A percentile compares a stretch with the other conserved stretches of the same genome.
Conservation (phyloP, 768 basidiomycete species). For the Phylloporus scabripes region DNA sequence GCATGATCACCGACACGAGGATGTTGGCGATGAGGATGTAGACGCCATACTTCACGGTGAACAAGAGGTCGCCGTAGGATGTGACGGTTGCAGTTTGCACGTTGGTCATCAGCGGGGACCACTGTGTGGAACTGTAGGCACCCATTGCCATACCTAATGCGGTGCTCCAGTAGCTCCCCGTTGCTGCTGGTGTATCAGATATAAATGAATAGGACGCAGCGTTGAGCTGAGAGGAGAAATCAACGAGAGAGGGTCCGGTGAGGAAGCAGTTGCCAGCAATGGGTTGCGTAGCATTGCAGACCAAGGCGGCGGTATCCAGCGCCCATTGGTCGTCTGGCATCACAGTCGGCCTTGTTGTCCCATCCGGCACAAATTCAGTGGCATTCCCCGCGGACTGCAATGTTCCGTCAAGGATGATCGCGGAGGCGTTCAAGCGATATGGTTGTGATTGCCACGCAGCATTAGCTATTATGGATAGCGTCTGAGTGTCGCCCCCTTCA, state of each 20-base stretch:
- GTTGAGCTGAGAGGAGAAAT: neutral
- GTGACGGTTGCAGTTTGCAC: slow-evolving; percentile 25
- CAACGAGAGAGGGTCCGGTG: neutral
- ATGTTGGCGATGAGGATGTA: slow-evolving; percentile 3
- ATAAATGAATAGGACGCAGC: neutral
- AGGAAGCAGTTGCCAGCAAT: neutral
- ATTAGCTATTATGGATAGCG: slow-evolving; percentile 5
- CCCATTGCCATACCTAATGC: too few species aligned
- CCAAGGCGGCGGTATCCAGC: slow-evolving; percentile 13
- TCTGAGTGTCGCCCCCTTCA: slow-evolving; percentile 3
- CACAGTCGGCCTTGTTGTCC: slow-evolving; percentile 11
- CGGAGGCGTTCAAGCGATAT: slow-evolving; percentile 4
- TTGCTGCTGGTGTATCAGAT: neutral
- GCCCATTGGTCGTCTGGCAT: slow-evolving; percentile 12
- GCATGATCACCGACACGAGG: too few species aligned
- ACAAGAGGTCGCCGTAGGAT: neutral
- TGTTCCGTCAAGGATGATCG: slow-evolving; percentile 4
- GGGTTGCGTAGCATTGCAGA: too few species aligned
- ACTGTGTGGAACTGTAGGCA: slow-evolving; percentile 18
- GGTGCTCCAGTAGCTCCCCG: slow-evolving; percentile 6
- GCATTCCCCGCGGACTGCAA: slow-evolving; percentile 5
- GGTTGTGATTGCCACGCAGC: neutral
- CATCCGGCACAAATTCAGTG: slow-evolving; percentile 12
- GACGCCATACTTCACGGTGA: neutral
- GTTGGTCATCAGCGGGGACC: slow-evolving; percentile 31